phyloP scores from a whole-genome alignment of 257 asterid species.

The Asclepias syriaca region DNA sequence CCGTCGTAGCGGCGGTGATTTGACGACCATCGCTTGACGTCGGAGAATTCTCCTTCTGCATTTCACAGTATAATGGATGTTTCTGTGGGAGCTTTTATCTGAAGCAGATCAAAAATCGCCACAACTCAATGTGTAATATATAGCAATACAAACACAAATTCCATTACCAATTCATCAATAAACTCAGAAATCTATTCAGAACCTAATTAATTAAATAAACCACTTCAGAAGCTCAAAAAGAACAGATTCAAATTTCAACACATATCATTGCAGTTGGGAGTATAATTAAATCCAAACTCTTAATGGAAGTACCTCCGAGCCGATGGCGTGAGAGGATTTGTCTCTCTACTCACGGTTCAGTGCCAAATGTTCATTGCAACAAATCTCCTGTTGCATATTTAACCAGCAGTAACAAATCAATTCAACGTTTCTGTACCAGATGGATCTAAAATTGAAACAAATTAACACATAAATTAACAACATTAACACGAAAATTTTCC shows the following conservation, averaged over 20 bases:
- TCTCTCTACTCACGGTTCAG: neutral
- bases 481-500: neutral
- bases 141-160: neutral
- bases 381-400: neutral
- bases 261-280: neutral
- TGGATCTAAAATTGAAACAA: neutral
- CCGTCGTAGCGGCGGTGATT: constrained; percentile 16
- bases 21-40: constrained; percentile 10
- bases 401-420: neutral
- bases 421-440: neutral
- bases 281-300: neutral
- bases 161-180: neutral
- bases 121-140: neutral
- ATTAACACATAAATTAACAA: neutral
- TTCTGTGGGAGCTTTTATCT: neutral
- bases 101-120: neutral
- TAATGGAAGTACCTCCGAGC: neutral
- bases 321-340: neutral
- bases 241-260: neutral
- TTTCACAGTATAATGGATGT: constrained; percentile 13
- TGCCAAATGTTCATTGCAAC: neutral
- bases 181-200: neutral
- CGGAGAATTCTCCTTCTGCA: constrained; percentile 41
- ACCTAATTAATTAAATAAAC: neutral
- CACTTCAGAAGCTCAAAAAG: neutral